phyloP scores from a whole-genome alignment of 202 grass and related monocot genomes.

The Schoenoplectus tabernaemontani region DNA sequence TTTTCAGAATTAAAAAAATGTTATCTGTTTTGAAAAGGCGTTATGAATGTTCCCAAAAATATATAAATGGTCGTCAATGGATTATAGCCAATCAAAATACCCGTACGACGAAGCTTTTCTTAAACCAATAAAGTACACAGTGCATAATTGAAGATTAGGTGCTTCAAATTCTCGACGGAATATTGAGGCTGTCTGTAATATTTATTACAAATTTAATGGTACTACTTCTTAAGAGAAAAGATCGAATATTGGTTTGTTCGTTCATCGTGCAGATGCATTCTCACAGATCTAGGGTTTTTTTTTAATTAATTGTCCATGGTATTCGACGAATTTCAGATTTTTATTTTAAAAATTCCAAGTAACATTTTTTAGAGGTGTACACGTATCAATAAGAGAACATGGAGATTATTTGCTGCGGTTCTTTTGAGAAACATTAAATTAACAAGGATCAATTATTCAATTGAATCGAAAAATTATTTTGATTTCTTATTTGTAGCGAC shows the following conservation, averaged over 20 bases:
- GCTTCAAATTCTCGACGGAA: background rate
- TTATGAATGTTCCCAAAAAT: background rate
- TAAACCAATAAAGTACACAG: background rate
- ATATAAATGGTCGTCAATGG: background rate
- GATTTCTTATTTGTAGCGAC: background rate
- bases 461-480: background rate
- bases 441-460: background rate
- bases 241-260: background rate
- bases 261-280: background rate
- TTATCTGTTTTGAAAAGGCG: background rate
- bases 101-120: background rate
- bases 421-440: background rate
- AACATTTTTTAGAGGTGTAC: background rate
- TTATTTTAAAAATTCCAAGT: background rate
- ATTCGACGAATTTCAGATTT: too few species aligned
- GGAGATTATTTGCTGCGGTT: background rate
- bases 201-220: background rate
- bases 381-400: background rate
- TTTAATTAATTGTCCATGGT: too few species aligned
- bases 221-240: too few species aligned
- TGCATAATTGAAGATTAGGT: background rate
- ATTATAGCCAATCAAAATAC: background rate
- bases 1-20: background rate
- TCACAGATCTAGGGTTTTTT: too few species aligned
- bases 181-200: background rate